phyloP scores from a whole-genome alignment of 495 filamentous ascomycete species.

The Neurospora sp. region DNA sequence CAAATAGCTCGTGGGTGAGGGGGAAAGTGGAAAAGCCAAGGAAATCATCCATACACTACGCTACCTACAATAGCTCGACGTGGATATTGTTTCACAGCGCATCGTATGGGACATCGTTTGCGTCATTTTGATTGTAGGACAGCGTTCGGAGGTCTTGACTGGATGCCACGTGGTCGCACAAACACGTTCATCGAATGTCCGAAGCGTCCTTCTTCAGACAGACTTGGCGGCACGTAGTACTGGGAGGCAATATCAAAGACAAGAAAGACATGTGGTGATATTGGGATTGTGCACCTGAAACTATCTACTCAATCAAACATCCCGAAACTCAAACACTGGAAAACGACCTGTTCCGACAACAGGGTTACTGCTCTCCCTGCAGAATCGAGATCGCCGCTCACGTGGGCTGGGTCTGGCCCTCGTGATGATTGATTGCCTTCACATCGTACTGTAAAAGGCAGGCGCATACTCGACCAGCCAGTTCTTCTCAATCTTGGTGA shows the following conservation, averaged over 20 bases:
- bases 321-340: background rate
- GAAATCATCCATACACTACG: background rate
- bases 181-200: background rate
- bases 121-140: background rate
- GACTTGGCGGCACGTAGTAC: background rate
- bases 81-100: background rate
- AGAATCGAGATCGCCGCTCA: background rate
- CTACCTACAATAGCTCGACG: background rate
- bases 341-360: background rate
- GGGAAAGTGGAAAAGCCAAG: background rate
- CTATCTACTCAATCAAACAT: background rate
- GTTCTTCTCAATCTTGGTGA: conserved; percentile 81
- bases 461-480: conserved; percentile 88
- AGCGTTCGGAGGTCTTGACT: background rate
- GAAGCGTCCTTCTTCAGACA: background rate
- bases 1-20: background rate
- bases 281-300: background rate
- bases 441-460: conserved; percentile 60
- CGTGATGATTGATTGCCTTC: background rate
- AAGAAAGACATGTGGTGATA: background rate
- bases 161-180: background rate
- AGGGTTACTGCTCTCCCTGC: background rate
- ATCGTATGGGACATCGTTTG: background rate
- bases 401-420: background rate
- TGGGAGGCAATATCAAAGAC: background rate